Evolutionary conservation across 352 stramenopile species (phyloP).

Genomic region (Phytophthora lateralis): DNA sequence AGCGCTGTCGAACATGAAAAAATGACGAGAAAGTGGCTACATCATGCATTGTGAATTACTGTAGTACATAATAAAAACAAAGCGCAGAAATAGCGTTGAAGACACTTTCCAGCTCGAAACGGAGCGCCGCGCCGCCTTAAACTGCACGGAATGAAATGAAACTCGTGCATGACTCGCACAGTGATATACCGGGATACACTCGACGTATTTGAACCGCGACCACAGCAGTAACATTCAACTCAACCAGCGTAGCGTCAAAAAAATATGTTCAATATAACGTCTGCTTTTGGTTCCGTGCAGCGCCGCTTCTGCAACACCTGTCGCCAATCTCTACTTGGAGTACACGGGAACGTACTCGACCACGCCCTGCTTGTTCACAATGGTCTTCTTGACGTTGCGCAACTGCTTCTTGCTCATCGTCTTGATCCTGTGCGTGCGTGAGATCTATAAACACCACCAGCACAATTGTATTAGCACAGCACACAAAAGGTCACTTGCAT

Average conservation of each 20-base stretch:
- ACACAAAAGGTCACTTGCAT: too few species aligned
- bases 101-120: not conserved
- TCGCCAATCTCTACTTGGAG: slow-evolving; percentile 58
- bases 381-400: slow-evolving; percentile 92
- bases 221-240: too few species aligned
- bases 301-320: not conserved
- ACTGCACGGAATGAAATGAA: too few species aligned
- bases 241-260: slow-evolving; percentile 2
- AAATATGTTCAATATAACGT: slow-evolving; percentile 35
- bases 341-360: slow-evolving; percentile 90
- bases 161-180: too few species aligned
- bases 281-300: not conserved
- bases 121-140: too few species aligned
- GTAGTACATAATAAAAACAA: too few species aligned
- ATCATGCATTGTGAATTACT: too few species aligned
- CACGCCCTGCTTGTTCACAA: slow-evolving; percentile 91
- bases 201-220: too few species aligned
- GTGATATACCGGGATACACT: too few species aligned
- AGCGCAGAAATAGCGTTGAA: too few species aligned
- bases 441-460: slow-evolving; percentile 56
- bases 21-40: too few species aligned
- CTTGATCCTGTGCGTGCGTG: slow-evolving; percentile 87
- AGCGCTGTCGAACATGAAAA: too few species aligned
- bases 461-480: slow-evolving; percentile 4
- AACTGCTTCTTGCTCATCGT: slow-evolving; percentile 94